Conservation (phyloP, 2,329 filamentous ascomycete species). For the Epichloe elymi region DNA sequence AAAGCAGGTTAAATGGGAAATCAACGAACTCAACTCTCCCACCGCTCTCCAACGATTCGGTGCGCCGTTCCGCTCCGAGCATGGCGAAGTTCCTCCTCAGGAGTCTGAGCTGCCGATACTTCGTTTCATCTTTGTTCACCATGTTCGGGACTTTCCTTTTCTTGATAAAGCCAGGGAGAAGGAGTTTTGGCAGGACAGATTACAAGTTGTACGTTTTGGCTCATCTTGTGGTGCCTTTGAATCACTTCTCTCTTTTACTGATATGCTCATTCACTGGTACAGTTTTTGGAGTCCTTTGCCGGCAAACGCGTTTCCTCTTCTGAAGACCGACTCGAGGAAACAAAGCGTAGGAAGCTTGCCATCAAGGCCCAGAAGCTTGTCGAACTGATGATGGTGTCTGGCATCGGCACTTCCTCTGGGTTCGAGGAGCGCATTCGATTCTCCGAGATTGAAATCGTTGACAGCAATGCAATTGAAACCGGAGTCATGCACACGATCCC, state of each 20-base stretch:
- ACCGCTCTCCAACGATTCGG: slow-evolving; percentile 92
- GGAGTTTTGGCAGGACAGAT: slow-evolving; percentile 98
- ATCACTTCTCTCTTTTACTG: neutral
- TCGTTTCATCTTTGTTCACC: slow-evolving; percentile 93
- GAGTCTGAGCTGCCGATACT: slow-evolving; percentile 90
- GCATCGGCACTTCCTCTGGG: slow-evolving; percentile 85
- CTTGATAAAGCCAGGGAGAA: slow-evolving; percentile 94
- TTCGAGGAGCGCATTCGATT: slow-evolving; percentile 97
- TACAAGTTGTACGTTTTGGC: slow-evolving; percentile 63
- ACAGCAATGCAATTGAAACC: slow-evolving; percentile 81
- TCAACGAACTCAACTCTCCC: slow-evolving; percentile 83
- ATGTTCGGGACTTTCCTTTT: slow-evolving; percentile 96
- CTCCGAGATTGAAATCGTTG: slow-evolving; percentile 91
- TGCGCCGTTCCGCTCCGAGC: slow-evolving; percentile 84
- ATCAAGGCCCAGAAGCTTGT: slow-evolving; percentile 90
- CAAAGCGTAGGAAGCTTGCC: slow-evolving; percentile 84
- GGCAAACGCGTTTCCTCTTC: slow-evolving; percentile 95
- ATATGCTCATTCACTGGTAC: neutral
- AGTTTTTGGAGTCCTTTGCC: slow-evolving; percentile 96
- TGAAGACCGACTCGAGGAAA: slow-evolving; percentile 90
- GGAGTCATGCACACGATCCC: slow-evolving; percentile 78
- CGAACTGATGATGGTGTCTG: slow-evolving; percentile 99
- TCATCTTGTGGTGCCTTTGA: neutral
- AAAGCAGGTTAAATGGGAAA: slow-evolving; percentile 80
- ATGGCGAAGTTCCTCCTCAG: slow-evolving; percentile 81